A percentile compares a stretch with the other conserved stretches of the same genome.
Conservation (phyloP, 1,284 basidiomycete species). For the Puccinia horiana region DNA sequence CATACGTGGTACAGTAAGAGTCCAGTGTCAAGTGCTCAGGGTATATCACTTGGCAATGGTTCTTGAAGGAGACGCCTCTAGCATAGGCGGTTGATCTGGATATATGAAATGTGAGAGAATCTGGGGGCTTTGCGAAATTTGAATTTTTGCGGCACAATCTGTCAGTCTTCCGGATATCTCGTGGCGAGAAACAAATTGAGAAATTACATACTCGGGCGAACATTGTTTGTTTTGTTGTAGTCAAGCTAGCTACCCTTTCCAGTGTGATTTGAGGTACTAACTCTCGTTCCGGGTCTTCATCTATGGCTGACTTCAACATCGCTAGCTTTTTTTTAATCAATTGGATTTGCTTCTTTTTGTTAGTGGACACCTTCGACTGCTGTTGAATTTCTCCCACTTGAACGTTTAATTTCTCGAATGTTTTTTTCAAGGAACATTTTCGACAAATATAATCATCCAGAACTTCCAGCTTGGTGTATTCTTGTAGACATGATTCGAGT, state of each 20-base stretch:
- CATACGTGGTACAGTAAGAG: conserved; percentile 76
- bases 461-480: conserved; percentile 78
- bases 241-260: conserved; percentile 72
- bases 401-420: conserved; percentile 66
- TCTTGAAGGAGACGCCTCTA: conserved; percentile 73
- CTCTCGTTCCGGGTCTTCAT: conserved; percentile 36
- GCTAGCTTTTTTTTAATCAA: conserved; percentile 17
- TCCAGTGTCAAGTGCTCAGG: conserved; percentile 82
- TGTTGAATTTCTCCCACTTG: conserved; percentile 66
- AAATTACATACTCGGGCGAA: conserved; percentile 69
- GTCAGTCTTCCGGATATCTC: not conserved
- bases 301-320: conserved; percentile 28
- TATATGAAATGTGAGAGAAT: conserved; percentile 78
- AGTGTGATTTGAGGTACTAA: not conserved
- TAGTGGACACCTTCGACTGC: not conserved
- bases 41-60: conserved; percentile 74
- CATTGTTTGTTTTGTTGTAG: conserved; percentile 82
- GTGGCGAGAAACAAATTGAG: not conserved
- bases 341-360: conserved; percentile 25
- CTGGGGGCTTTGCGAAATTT: conserved; percentile 68
- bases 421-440: conserved; percentile 75
- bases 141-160: not conserved
- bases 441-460: conserved; percentile 81
- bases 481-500: conserved; percentile 73
- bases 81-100: conserved; percentile 80